Evolutionary conservation across 129 eudicot species (phyloP), one percentile per base, ranked within the genome.

Genomic region (Helianthus annuus): DNA sequence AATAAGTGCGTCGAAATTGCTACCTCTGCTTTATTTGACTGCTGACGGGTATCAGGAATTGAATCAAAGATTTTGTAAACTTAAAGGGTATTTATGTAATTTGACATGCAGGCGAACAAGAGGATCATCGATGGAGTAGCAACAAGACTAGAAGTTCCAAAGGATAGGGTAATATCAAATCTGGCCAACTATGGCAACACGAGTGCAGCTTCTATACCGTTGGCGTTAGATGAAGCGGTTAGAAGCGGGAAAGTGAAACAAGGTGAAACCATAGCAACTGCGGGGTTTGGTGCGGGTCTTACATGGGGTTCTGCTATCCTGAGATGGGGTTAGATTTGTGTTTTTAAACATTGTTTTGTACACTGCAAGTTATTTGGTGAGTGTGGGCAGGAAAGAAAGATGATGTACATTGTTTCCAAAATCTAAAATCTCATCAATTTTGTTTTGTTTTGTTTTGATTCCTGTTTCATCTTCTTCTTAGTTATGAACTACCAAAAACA

Each of bases 251-350:
- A 88, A 77, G 99, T 95, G 46, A 63, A 88, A 68, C 74, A 88
- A 29, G 99, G 99, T 52, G 85, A 95, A 74, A 85, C 87, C 55
- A 86, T 95, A 46, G 97, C 97, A 19, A 36, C 99, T 51, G 95
- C 99, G 4, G 99, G 99, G 1, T 95, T 95, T 58, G 97, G 97
- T 49, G 97, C 97, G 42, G 99, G 97, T 40, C 91, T 95, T 66
- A 90, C 99, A 7, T 95, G 99, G 97, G 96, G 91, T 64, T 90
- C 97, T 4, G 99, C 94, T 66, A 90, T 94, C 46, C n/a, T 94
- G 64, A 90, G 99, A 84, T 90, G 99, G 99, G 91, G 93, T 44
- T 94, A 71, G 69, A 58, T 8, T 76, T 53, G 72, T 78, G 32
- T 40, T 70, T 63, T 70, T 63, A 48, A 61, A 66, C 68, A 52